Evolutionary conservation across 305 asterid species (phyloP).

Genomic region (Fraxinus floribunda): DNA sequence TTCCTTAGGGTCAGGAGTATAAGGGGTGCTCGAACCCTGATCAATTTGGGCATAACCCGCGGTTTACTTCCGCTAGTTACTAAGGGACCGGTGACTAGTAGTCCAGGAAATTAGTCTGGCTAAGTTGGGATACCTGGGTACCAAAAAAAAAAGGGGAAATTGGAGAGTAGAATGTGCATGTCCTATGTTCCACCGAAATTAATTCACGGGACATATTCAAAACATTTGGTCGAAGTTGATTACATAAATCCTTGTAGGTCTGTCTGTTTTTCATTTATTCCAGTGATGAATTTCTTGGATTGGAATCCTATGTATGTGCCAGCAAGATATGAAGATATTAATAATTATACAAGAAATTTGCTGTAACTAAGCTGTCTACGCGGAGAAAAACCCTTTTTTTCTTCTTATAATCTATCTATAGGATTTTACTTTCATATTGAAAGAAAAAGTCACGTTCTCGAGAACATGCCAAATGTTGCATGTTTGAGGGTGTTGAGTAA

Average conservation of each 20-base stretch:
- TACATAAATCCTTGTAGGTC: neutral
- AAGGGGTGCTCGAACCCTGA: no score
- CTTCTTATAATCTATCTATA: neutral
- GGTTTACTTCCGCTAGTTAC: no score
- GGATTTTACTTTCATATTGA: neutral
- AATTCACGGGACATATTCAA: neutral
- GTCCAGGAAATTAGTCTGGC: no score
- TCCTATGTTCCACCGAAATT: neutral
- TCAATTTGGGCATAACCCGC: no score
- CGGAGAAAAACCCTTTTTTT: slow-evolving; percentile 3
- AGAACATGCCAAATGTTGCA: slow-evolving; percentile 28
- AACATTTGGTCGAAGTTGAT: neutral
- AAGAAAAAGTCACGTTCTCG: slow-evolving; percentile 22
- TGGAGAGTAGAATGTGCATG: neutral
- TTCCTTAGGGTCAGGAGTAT: no score
- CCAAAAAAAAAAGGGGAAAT: no score
- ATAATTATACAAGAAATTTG: slow-evolving; percentile 23
- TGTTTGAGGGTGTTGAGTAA: neutral
- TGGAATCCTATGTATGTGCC: slow-evolving; percentile 19
- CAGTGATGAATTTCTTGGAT: neutral
- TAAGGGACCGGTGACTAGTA: no score
- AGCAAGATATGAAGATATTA: slow-evolving; percentile 24
- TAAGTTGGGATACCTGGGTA: no score
- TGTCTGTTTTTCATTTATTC: neutral
- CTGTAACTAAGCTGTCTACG: slow-evolving; percentile 47